Percentiles rank a stretch among this genome's conserved stretches.
phyloP scores from a whole-genome alignment of 129 eudicot genomes.

The Dittrichia graveolens region DNA sequence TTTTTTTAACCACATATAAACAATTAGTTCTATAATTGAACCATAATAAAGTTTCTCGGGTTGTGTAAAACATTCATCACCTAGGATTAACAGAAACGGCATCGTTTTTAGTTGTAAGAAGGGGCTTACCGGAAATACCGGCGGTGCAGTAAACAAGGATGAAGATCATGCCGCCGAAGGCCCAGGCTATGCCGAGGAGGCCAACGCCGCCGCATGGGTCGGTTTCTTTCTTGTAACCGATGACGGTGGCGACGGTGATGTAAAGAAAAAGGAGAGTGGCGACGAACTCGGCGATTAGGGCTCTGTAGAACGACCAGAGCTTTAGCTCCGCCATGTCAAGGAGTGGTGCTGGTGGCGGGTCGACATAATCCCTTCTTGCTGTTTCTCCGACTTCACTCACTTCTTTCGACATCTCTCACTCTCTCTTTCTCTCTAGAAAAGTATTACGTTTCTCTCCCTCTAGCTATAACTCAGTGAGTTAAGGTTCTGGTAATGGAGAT shows the following conservation, averaged over 20 bases:
- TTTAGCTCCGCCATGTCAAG: slow-evolving; percentile 45
- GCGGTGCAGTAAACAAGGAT: slow-evolving; percentile 53
- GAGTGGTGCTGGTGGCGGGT: slow-evolving; percentile 49
- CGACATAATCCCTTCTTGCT: slow-evolving; percentile 41
- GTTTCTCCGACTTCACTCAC: slow-evolving; percentile 60
- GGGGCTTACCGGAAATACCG: slow-evolving; percentile 48
- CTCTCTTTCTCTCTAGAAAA: slow-evolving; percentile 16
- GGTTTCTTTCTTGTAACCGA: slow-evolving; percentile 41
- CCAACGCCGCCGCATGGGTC: slow-evolving; percentile 52
- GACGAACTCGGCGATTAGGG: slow-evolving; percentile 40
- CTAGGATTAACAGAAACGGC: background rate
- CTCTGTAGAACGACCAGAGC: slow-evolving; percentile 49
- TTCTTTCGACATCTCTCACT: slow-evolving; percentile 69
- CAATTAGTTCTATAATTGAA: background rate
- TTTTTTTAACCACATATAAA: slow-evolving; percentile 46
- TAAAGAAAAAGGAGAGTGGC: slow-evolving; percentile 45
- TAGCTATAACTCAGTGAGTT: slow-evolving; percentile 28
- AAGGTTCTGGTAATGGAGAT: slow-evolving; percentile 14
- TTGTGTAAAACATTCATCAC: background rate
- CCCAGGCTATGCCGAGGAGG: slow-evolving; percentile 51
- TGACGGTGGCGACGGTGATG: slow-evolving; percentile 48
- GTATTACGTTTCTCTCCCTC: slow-evolving; percentile 27
- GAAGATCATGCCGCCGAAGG: slow-evolving; percentile 57
- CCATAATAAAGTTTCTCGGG: background rate
- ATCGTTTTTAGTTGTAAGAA: background rate